phyloP scores from a whole-genome alignment of 31 red algal species.

The Endocladia muricata region DNA sequence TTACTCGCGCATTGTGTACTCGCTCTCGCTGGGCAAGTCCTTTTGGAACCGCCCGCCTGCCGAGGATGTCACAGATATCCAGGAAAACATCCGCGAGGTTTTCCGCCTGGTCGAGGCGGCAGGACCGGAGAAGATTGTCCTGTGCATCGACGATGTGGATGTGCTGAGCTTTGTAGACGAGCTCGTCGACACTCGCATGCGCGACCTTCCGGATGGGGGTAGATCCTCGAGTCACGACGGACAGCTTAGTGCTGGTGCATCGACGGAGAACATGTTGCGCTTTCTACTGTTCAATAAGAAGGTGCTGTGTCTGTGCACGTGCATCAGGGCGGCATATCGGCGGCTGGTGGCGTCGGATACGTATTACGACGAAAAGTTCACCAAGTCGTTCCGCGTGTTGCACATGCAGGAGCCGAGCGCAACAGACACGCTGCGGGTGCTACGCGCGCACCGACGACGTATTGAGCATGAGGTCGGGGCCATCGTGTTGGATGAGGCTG shows the following conservation, averaged over 20 bases:
- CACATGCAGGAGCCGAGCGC: constrained; percentile 40
- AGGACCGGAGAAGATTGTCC: constrained; percentile 57
- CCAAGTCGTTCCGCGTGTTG: constrained; percentile 45
- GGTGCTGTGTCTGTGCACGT: constrained; percentile 57
- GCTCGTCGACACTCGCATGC: neutral
- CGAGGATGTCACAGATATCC: constrained; percentile 25
- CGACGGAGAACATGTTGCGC: constrained; percentile 55
- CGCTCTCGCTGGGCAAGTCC: constrained; percentile 41
- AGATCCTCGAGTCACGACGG: neutral
- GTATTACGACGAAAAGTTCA: constrained; percentile 67
- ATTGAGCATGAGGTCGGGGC: constrained; percentile 28
- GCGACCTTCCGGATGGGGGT: neutral
- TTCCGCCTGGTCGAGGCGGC: constrained; percentile 42
- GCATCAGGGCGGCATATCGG: constrained; percentile 46
- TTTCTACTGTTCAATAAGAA: constrained; percentile 42
- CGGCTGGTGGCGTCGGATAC: constrained; percentile 42
- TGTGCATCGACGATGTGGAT: constrained; percentile 68
- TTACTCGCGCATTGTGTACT: constrained; percentile 46
- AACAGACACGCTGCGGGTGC: constrained; percentile 19
- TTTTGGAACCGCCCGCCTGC: constrained; percentile 26
- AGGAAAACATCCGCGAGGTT: constrained; percentile 30
- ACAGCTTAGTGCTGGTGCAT: neutral
- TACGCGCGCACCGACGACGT: constrained; percentile 31
- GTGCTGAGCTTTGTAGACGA: constrained; percentile 55
- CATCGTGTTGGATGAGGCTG: constrained; percentile 19